Conservation (phyloP, 345 rosid species). For the Salix udensis region DNA sequence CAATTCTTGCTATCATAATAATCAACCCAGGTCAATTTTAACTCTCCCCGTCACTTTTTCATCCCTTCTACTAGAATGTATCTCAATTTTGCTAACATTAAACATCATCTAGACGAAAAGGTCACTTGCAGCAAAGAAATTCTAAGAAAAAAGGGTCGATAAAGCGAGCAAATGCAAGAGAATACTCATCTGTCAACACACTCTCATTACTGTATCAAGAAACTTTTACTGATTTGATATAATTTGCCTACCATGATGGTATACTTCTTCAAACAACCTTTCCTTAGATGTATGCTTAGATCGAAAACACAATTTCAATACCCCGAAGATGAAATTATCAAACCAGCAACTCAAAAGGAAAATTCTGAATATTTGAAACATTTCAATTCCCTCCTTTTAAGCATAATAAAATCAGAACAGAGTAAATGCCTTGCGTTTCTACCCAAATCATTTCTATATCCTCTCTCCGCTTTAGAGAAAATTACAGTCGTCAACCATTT, state of each 20-base stretch:
- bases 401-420: not conserved
- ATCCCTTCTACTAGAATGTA: not conserved
- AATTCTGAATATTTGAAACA: not conserved
- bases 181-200: not conserved
- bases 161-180: not conserved
- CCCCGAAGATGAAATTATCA: slow-evolving; percentile 31
- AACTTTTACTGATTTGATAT: slow-evolving; percentile 43
- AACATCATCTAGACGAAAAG: not conserved
- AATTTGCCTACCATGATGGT: slow-evolving; percentile 28
- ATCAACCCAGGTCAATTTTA: not conserved
- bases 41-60: not conserved
- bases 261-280: slow-evolving; percentile 37
- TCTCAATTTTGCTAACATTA: not conserved
- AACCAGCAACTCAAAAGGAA: slow-evolving; percentile 36
- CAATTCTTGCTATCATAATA: not conserved
- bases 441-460: slow-evolving; percentile 37
- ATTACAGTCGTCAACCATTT: slow-evolving; percentile 36
- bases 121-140: not conserved
- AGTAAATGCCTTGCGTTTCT: slow-evolving; percentile 36
- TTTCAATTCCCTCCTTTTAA: not conserved
- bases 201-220: slow-evolving; percentile 40
- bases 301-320: slow-evolving; percentile 39
- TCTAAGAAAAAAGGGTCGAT: not conserved
- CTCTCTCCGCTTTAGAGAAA: slow-evolving; percentile 39
- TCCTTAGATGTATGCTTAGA: slow-evolving; percentile 48